phyloP scores from a whole-genome alignment of 208 protist genomes.

The Tritrichomonas musculus region DNA sequence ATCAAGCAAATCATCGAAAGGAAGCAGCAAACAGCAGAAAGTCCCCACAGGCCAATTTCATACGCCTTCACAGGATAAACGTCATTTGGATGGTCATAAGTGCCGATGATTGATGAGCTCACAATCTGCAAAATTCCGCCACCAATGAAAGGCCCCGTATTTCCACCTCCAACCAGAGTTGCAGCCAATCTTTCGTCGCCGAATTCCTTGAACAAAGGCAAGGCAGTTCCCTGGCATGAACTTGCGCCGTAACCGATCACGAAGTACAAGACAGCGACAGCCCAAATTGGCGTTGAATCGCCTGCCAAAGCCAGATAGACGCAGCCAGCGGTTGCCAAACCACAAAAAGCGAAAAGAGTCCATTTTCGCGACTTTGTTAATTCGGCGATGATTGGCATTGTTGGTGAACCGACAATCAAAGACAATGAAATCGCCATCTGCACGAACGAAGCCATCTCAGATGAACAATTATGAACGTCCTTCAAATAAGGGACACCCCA shows the following conservation, averaged over 20 bases:
- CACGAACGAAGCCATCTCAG: not conserved
- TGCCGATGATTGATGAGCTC: not conserved
- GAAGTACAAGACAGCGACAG: not conserved
- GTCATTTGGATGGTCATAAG: not conserved
- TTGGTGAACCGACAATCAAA: not conserved
- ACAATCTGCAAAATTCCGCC: not conserved
- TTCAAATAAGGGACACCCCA: conserved; percentile 8
- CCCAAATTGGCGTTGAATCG: not conserved
- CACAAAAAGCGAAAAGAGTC: not conserved
- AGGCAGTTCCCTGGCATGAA: not conserved
- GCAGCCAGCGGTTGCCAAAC: not conserved
- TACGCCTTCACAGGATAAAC: not conserved
- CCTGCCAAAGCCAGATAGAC: not conserved
- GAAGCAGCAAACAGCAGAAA: not conserved
- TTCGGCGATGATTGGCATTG: not conserved
- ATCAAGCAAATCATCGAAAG: not conserved
- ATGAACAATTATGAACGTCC: not conserved
- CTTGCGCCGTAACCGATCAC: not conserved
- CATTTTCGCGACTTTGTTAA: not conserved
- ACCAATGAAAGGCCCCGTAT: conserved; percentile 12
- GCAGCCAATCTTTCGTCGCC: not conserved
- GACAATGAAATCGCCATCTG: not conserved
- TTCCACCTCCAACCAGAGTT: conserved; percentile 1
- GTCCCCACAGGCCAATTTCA: not conserved
- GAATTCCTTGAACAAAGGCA: conserved; percentile 16